A percentile compares a stretch with the other conserved stretches of the same genome.
Conservation (phyloP, 257 asterid genomes). For the Solanum acaule region DNA sequence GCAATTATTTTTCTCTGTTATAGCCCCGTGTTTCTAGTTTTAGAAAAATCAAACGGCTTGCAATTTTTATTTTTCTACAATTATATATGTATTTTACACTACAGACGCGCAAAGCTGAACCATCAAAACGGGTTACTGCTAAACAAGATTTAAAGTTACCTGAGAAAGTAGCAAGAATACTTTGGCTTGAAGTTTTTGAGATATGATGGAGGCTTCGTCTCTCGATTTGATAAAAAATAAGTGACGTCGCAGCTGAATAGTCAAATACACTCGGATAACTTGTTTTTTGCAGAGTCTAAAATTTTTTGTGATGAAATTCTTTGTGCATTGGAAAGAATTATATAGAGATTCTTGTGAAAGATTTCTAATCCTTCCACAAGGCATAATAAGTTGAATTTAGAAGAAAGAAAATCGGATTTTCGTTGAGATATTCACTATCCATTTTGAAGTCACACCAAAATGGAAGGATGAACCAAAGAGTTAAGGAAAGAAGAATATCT, state of each 20-base stretch:
- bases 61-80: no score
- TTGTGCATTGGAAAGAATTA: not conserved
- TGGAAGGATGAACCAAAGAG: not conserved
- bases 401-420: no score
- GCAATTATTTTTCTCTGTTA: no score
- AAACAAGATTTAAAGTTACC: not conserved
- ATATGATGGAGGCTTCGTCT: not conserved
- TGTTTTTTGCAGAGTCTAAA: not conserved
- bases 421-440: not conserved
- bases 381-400: not conserved
- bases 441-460: not conserved
- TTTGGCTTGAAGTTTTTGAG: not conserved
- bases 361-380: not conserved
- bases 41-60: no score
- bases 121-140: not conserved
- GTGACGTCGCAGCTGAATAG: not conserved
- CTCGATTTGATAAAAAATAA: no score
- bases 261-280: not conserved
- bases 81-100: no score
- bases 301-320: not conserved
- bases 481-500: not conserved
- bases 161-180: not conserved
- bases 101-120: no score
- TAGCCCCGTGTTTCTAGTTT: no score
- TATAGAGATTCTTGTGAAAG: not conserved